Evolutionary conservation across 331 rosid species (phyloP).

Genomic region (Spiraea crenata): DNA sequence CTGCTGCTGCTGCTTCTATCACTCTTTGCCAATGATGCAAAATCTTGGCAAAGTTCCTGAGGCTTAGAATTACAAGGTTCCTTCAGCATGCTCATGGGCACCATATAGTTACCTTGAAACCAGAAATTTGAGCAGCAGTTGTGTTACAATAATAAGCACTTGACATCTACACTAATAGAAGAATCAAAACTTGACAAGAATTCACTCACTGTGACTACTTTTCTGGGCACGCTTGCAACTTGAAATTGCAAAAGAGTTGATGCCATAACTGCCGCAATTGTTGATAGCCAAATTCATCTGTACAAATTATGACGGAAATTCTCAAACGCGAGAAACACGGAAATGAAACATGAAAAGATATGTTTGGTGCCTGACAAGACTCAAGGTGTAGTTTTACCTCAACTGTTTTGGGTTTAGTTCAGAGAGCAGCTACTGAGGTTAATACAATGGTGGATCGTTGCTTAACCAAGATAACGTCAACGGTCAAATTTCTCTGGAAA

Average conservation of each 20-base stretch:
- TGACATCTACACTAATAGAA: background rate
- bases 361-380: background rate
- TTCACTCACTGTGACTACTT: constrained; percentile 21
- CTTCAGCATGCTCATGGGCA: constrained; percentile 28
- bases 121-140: background rate
- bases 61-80: constrained; percentile 8
- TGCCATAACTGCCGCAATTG: constrained; percentile 21
- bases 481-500: background rate
- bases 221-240: constrained; percentile 21
- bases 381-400: background rate
- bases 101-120: constrained; percentile 28
- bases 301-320: background rate
- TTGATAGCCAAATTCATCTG: constrained; percentile 40
- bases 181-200: background rate
- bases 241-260: constrained; percentile 19
- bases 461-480: background rate
- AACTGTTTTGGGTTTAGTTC: background rate
- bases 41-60: constrained; percentile 25
- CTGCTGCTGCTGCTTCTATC: constrained; percentile 18
- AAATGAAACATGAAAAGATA: background rate
- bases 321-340: background rate
- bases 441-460: background rate
- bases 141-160: background rate
- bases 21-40: constrained; percentile 21
- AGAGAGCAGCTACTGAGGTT: constrained; percentile 5